phyloP scores from a whole-genome alignment of 805 yeast genomes.

The Cyberlindnera samutprakarnensis region DNA sequence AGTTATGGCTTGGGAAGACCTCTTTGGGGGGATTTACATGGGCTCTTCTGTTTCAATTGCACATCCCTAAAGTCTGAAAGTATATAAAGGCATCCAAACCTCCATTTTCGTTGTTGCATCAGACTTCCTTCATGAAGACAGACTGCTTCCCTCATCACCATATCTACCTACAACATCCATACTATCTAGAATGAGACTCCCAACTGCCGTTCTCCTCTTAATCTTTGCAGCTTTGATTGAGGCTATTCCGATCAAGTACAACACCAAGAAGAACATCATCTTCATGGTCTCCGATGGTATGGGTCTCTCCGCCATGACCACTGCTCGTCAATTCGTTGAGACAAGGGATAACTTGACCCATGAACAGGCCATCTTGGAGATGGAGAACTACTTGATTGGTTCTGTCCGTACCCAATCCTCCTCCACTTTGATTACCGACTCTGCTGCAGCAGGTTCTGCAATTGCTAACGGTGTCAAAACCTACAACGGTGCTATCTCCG shows the following conservation, averaged over 20 bases:
- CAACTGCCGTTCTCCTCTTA: constrained; percentile 16
- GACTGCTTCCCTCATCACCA: too few relatives aligned
- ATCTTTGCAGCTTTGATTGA: constrained; percentile 17
- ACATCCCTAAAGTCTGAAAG: too few relatives aligned
- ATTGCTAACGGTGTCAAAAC: constrained; percentile 76
- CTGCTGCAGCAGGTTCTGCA: constrained; percentile 96
- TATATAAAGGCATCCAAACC: too few relatives aligned
- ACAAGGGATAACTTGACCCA: constrained; percentile 39
- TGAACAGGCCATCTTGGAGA: constrained; percentile 43
- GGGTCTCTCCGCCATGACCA: constrained; percentile 80
- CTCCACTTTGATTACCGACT: constrained; percentile 73
- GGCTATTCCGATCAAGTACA: constrained; percentile 20
- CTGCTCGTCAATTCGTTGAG: constrained; percentile 72
- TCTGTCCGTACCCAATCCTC: constrained; percentile 79
- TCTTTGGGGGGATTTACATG: too few relatives aligned
- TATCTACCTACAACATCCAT: too few relatives aligned
- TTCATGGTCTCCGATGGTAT: constrained; percentile 90
- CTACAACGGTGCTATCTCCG: constrained; percentile 92
- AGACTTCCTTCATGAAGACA: background rate
- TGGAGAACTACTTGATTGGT: constrained; percentile 72
- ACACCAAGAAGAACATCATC: constrained; percentile 60
- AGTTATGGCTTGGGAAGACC: too few relatives aligned
- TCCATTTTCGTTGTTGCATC: too few relatives aligned
- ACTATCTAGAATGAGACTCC: constrained; percentile 14
- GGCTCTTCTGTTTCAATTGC: too few relatives aligned